These are phyloP conservation scores for Boletus edulis DNA, from an alignment of 768 basidiomycete genomes.

Conservation along the genomic window DNA sequence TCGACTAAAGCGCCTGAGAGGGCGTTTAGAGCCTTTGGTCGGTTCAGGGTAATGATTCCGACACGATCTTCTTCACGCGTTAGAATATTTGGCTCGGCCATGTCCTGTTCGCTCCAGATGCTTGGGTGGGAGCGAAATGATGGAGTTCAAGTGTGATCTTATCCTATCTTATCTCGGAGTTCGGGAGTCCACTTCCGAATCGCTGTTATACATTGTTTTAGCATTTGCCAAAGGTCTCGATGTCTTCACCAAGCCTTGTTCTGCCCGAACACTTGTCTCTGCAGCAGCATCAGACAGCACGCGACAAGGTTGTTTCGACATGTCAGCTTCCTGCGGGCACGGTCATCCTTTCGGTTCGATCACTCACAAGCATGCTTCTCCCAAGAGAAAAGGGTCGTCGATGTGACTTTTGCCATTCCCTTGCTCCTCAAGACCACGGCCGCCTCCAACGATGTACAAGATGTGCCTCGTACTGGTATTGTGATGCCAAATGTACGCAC, in stretches of 20 bases:
- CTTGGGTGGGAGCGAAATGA: background rate
- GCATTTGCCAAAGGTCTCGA: too few species aligned
- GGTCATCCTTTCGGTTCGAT: slow-evolving; percentile 42
- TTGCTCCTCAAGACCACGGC: slow-evolving; percentile 23
- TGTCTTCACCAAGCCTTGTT: background rate
- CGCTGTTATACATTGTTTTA: too few species aligned
- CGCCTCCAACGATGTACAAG: slow-evolving; percentile 58
- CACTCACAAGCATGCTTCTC: slow-evolving; percentile 50
- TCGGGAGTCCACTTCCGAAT: background rate
- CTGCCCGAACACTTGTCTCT: slow-evolving; percentile 28
- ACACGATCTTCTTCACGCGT: slow-evolving; percentile 22
- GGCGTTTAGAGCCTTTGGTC: slow-evolving; percentile 86
- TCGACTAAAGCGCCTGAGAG: slow-evolving; percentile 72
- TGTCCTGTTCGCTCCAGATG: background rate
- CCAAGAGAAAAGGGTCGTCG: slow-evolving; percentile 56
- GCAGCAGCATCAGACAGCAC: slow-evolving; percentile 44
- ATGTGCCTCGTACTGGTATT: slow-evolving; percentile 75
- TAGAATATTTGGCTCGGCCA: slow-evolving; percentile 25
- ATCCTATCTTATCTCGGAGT: slow-evolving; percentile 12
- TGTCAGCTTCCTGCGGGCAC: slow-evolving; percentile 43
- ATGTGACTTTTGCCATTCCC: slow-evolving; percentile 63
- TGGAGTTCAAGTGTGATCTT: background rate
- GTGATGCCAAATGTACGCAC: slow-evolving; percentile 56
- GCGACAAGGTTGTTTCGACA: slow-evolving; percentile 49
- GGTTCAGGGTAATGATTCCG: slow-evolving; percentile 73